Percentiles rank a stretch among this genome's conserved stretches.
phyloP scores from a whole-genome alignment of 441 rosid species.

The Jatropha podagrica region DNA sequence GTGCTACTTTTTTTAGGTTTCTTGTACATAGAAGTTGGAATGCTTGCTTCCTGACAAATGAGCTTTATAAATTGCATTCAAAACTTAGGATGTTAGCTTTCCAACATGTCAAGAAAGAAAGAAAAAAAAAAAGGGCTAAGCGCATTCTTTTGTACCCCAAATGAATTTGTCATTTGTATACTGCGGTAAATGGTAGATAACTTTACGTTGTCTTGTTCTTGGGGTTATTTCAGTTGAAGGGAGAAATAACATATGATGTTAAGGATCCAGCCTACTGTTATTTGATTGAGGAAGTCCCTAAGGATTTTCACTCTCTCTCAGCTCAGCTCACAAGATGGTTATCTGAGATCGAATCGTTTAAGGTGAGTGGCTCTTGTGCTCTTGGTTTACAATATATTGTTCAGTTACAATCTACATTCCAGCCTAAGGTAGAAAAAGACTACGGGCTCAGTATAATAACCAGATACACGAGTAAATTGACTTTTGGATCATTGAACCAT shows the following conservation, averaged over 20 bases:
- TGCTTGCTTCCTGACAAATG: not conserved
- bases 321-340: constrained; percentile 78
- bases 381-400: constrained; percentile 13
- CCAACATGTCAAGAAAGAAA: too few species aligned
- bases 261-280: constrained; percentile 88
- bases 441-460: not conserved
- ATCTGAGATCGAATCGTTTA: constrained; percentile 68
- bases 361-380: constrained; percentile 46
- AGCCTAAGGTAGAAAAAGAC: not conserved
- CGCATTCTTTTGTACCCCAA: not conserved
- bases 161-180: not conserved
- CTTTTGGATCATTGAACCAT: not conserved
- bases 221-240: constrained; percentile 54
- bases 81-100: not conserved
- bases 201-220: constrained; percentile 21
- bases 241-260: constrained; percentile 78
- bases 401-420: not conserved
- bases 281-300: constrained; percentile 53
- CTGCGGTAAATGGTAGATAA: not conserved
- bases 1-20: not conserved
- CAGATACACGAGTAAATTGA: not conserved
- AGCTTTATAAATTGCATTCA: not conserved
- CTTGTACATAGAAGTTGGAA: not conserved
- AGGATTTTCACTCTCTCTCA: constrained; percentile 63
- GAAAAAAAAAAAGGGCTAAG: too few species aligned